Percentiles rank a stretch among this genome's conserved stretches.
Conservation (phyloP, 2,329 filamentous ascomycete species). For the Fusarium multiceps region DNA sequence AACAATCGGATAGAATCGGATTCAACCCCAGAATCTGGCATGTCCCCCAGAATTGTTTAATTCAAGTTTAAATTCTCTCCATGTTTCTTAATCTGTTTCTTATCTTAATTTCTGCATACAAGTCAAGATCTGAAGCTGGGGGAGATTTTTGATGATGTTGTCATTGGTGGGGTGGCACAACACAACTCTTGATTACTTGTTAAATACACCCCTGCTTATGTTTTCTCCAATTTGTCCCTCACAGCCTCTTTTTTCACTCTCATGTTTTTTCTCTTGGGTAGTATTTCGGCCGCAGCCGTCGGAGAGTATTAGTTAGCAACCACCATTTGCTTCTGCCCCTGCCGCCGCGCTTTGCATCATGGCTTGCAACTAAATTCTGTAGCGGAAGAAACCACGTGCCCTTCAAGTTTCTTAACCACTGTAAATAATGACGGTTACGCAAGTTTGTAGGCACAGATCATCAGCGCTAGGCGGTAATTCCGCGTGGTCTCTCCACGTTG, state of each 20-base stretch:
- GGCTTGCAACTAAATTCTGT: conserved; percentile 8
- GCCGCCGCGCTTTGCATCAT: conserved; percentile 18
- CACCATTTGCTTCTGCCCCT: conserved; percentile 1
- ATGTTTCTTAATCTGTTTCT: conserved; percentile 14
- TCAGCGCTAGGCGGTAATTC: conserved; percentile 8
- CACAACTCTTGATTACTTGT: neutral
- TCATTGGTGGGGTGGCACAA: conserved; percentile 10
- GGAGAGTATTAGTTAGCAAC: conserved; percentile 14
- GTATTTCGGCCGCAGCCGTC: conserved; percentile 40
- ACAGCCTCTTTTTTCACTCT: neutral
- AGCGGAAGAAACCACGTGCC: conserved; percentile 19
- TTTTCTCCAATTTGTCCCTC: conserved; percentile 36
- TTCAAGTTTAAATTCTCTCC: conserved; percentile 33
- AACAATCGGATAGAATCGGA: conserved; percentile 18
- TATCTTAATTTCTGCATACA: neutral
- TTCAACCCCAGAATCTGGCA: conserved; percentile 32
- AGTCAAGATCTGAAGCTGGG: neutral
- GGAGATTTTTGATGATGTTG: conserved; percentile 8
- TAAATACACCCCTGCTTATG: conserved; percentile 16
- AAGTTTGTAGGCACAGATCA: neutral
- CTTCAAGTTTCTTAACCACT: neutral
- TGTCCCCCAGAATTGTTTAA: conserved; percentile 20
- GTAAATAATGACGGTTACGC: neutral
- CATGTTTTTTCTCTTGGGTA: conserved; percentile 9
- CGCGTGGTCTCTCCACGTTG: conserved; percentile 6